Evolutionary conservation across 2,329 filamentous ascomycete genomes (phyloP).

Genomic region (Bipolaris gigantea): DNA sequence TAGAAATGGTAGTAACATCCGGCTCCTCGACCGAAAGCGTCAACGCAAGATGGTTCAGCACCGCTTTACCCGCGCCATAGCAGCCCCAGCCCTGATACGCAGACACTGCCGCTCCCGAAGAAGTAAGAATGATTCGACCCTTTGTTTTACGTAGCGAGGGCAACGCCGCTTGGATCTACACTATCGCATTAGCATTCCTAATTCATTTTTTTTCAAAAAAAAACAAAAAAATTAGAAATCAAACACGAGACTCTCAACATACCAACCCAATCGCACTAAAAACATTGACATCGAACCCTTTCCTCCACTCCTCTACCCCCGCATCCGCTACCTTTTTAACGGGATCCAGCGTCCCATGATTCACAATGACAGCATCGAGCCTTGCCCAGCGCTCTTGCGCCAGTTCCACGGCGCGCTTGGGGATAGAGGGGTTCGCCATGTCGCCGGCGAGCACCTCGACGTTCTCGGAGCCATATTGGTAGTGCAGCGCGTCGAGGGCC

Average conservation of each 20-base stretch:
- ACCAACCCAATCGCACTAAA: conserved; percentile 82
- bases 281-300: conserved; percentile 79
- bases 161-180: conserved; percentile 70
- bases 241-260: conserved; percentile 43
- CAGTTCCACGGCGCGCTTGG: conserved; percentile 63
- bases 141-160: conserved; percentile 67
- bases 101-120: conserved; percentile 72
- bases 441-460: conserved; percentile 63
- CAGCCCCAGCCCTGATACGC: conserved; percentile 74
- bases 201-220: not conserved
- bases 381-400: conserved; percentile 69
- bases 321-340: conserved; percentile 70
- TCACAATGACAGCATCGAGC: conserved; percentile 82
- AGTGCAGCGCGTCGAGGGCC: conserved; percentile 54
- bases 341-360: conserved; percentile 81
- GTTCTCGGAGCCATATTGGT: conserved; percentile 54
- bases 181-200: not conserved
- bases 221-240: not conserved
- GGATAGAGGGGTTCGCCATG: conserved; percentile 56
- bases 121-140: conserved; percentile 76
- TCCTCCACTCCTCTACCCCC: conserved; percentile 73
- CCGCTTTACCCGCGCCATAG: conserved; percentile 83
- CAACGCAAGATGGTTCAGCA: conserved; percentile 74
- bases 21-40: conserved; percentile 78
- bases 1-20: conserved; percentile 69